Percentiles rank a stretch among this genome's conserved stretches.
These are phyloP conservation scores for Mercurialis annua DNA, from an alignment of 345 rosid genomes.

Conservation along the genomic window DNA sequence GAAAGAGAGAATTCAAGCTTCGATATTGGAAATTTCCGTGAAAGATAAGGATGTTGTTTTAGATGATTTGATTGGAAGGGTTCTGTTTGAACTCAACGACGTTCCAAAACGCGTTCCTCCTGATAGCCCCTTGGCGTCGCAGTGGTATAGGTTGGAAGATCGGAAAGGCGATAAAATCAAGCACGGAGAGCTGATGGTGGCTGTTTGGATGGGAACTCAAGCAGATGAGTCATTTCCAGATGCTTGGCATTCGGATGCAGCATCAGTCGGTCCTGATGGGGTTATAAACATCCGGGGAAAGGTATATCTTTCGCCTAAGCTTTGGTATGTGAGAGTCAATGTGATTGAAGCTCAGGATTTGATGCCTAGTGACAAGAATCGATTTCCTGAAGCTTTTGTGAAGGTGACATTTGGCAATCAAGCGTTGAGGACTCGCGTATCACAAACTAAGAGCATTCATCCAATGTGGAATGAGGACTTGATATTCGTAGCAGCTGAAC, in stretches of 20 bases:
- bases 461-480: slow-evolving; percentile 37
- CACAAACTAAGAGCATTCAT: slow-evolving; percentile 23
- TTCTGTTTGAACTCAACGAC: slow-evolving; percentile 27
- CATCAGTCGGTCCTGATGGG: slow-evolving; percentile 31
- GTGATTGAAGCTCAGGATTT: slow-evolving; percentile 38
- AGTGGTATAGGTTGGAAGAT: slow-evolving; percentile 34
- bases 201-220: slow-evolving; percentile 38
- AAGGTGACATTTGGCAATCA: slow-evolving; percentile 26
- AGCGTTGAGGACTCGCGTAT: slow-evolving; percentile 25
- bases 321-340: slow-evolving; percentile 35
- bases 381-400: slow-evolving; percentile 30
- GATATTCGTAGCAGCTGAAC: slow-evolving; percentile 29
- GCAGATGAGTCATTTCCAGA: slow-evolving; percentile 32
- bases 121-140: slow-evolving; percentile 33
- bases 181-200: slow-evolving; percentile 29
- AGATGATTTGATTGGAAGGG: slow-evolving; percentile 32
- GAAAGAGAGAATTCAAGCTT: slow-evolving; percentile 33
- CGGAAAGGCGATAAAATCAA: slow-evolving; percentile 25
- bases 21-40: slow-evolving; percentile 25
- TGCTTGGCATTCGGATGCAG: slow-evolving; percentile 39
- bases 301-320: slow-evolving; percentile 32
- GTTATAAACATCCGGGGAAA: slow-evolving; percentile 28
- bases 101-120: slow-evolving; percentile 34
- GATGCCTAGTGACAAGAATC: slow-evolving; percentile 25
- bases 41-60: slow-evolving; percentile 33